A percentile compares a stretch with the other conserved stretches of the same genome.
Evolutionary conservation across 306 rosid genomes (phyloP).

Genomic region (Casuarina equisetifolia): DNA sequence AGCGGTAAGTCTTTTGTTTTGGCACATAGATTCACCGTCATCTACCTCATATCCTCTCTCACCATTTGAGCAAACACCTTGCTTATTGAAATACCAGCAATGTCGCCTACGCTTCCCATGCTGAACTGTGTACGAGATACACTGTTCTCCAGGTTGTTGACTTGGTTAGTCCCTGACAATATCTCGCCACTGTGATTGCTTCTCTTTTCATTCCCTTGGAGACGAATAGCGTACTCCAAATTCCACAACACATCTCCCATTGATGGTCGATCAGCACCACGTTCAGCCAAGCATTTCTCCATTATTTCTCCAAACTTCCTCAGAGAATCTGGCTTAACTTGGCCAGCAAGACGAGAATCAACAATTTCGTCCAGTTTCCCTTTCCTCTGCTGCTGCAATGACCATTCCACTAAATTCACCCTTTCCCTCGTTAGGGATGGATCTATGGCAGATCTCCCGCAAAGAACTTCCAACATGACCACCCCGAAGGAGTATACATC

Average conservation of each 20-base stretch:
- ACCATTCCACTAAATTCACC: slow-evolving; percentile 62
- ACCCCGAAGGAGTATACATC: slow-evolving; percentile 77
- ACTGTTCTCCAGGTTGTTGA: slow-evolving; percentile 31
- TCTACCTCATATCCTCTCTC: slow-evolving; percentile 54
- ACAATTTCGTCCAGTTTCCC: slow-evolving; percentile 43
- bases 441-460: slow-evolving; percentile 70
- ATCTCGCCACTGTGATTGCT: slow-evolving; percentile 6
- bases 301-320: slow-evolving; percentile 44
- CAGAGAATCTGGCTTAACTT: slow-evolving; percentile 42
- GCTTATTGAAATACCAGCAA: slow-evolving; percentile 63
- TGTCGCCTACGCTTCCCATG: slow-evolving; percentile 42
- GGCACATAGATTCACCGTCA: background rate
- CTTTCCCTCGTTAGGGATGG: slow-evolving; percentile 60
- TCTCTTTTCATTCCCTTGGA: slow-evolving; percentile 36
- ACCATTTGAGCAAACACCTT: slow-evolving; percentile 75
- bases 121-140: slow-evolving; percentile 35
- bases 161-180: slow-evolving; percentile 20
- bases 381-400: slow-evolving; percentile 29
- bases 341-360: slow-evolving; percentile 42
- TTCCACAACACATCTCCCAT: slow-evolving; percentile 80
- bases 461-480: slow-evolving; percentile 69
- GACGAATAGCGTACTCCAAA: slow-evolving; percentile 58
- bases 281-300: slow-evolving; percentile 58
- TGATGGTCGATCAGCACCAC: slow-evolving; percentile 49
- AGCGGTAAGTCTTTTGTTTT: background rate